Conservation (phyloP, 2,329 filamentous ascomycete genomes). For the Fusarium heterosporum region DNA sequence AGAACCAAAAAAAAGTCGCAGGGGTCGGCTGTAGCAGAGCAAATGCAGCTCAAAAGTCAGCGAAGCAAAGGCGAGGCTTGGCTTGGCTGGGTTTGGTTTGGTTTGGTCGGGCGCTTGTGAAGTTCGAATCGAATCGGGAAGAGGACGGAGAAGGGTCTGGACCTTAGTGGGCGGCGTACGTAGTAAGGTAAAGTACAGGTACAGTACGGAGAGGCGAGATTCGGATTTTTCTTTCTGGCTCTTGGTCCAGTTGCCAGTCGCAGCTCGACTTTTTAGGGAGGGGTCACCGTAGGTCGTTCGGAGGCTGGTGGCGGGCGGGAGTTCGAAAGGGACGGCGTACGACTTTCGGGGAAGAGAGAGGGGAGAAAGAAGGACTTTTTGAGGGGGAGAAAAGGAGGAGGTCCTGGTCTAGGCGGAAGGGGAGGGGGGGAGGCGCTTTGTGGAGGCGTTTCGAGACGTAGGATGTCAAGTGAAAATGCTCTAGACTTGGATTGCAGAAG, state of each 20-base stretch:
- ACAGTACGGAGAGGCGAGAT: conserved; percentile 38
- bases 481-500: conserved; percentile 1
- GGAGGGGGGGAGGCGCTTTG: conserved; percentile 25
- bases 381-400: conserved; percentile 38
- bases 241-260: conserved; percentile 8
- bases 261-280: conserved; percentile 26
- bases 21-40: conserved; percentile 20
- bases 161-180: conserved; percentile 39
- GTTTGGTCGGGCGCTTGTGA: conserved; percentile 33
- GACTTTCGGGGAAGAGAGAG: conserved; percentile 28
- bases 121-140: conserved; percentile 39
- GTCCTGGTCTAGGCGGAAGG: not conserved
- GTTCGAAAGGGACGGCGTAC: conserved; percentile 31
- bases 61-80: conserved; percentile 39
- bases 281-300: conserved; percentile 22
- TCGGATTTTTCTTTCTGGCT: conserved; percentile 25
- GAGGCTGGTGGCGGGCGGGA: conserved; percentile 35
- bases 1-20: conserved; percentile 16
- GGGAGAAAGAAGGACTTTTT: conserved; percentile 33
- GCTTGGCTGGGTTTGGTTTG: conserved; percentile 23
- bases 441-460: conserved; percentile 38
- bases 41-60: conserved; percentile 38
- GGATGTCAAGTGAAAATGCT: conserved; percentile 37
- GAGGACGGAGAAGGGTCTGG: conserved; percentile 41
- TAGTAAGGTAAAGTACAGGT: conserved; percentile 22